Evolutionary conservation across 148 eudicot genomes (phyloP).

Genomic region (Fagopyrum esculentum): DNA sequence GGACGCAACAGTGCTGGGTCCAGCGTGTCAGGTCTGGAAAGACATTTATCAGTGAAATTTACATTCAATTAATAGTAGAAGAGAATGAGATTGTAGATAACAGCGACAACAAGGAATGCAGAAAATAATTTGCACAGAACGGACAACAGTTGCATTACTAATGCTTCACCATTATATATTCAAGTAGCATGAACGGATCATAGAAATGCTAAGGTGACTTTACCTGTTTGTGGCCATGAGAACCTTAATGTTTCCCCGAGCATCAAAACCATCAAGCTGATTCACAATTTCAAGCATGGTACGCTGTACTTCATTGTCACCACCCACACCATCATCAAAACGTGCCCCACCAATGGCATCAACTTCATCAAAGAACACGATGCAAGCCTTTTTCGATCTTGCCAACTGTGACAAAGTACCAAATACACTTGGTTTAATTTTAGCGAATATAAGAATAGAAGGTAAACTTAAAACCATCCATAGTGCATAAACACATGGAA

Average conservation of each 20-base stretch:
- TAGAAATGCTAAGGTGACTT: neutral
- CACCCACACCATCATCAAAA: conserved; percentile 88
- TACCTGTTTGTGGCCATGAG: conserved; percentile 98
- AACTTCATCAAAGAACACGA: conserved; percentile 86
- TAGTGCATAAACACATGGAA: neutral
- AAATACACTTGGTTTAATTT: neutral
- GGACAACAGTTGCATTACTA: no score
- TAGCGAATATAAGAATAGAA: neutral
- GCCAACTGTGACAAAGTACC: conserved; percentile 57
- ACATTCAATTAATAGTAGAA: no score
- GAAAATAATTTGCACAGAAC: neutral
- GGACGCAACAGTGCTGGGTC: conserved; percentile 93
- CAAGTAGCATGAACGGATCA: no score
- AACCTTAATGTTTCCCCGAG: conserved; percentile 91
- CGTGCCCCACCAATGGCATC: conserved; percentile 97
- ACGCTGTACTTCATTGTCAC: conserved; percentile 90
- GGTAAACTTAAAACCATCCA: neutral
- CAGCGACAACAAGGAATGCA: neutral
- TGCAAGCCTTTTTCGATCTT: conserved; percentile 91
- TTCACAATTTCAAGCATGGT: conserved; percentile 98
- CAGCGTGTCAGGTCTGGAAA: conserved; percentile 65
- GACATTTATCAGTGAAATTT: neutral
- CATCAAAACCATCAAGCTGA: conserved; percentile 97
- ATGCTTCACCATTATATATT: no score
- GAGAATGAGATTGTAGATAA: no score